phyloP scores from a whole-genome alignment of 1,284 basidiomycete genomes.

The Moesziomyces sp. region DNA sequence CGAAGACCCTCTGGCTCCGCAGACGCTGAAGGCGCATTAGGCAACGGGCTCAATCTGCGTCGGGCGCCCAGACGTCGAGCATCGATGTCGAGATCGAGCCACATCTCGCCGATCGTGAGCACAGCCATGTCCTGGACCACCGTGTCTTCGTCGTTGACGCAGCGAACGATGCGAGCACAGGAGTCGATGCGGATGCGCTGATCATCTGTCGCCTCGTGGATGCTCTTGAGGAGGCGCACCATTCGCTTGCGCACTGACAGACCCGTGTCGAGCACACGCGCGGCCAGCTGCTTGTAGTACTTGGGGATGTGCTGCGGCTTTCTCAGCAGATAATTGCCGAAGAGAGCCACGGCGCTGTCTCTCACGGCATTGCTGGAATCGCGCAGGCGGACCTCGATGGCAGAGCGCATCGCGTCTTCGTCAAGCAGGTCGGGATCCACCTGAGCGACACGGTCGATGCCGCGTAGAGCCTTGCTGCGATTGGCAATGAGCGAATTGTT shows the following conservation, averaged over 20 bases:
- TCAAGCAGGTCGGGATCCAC: constrained; percentile 53
- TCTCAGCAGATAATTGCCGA: constrained; percentile 92
- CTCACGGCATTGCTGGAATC: constrained; percentile 92
- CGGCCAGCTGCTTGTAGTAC: constrained; percentile 86
- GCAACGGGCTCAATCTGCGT: constrained; percentile 22
- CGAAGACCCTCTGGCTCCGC: constrained; percentile 4
- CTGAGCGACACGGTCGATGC: constrained; percentile 49
- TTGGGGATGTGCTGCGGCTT: constrained; percentile 83
- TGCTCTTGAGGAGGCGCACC: constrained; percentile 87
- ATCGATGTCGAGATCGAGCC: constrained; percentile 73
- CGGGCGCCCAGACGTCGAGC: constrained; percentile 22
- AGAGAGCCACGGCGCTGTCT: constrained; percentile 92
- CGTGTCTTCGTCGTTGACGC: constrained; percentile 91
- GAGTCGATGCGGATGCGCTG: constrained; percentile 80
- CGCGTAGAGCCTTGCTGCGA: constrained; percentile 59
- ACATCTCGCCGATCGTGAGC: constrained; percentile 86
- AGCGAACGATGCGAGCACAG: constrained; percentile 81
- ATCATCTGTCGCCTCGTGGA: constrained; percentile 77
- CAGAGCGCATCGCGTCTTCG: constrained; percentile 36
- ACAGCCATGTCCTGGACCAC: constrained; percentile 85
- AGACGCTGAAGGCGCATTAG: constrained; percentile 4
- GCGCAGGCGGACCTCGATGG: constrained; percentile 86
- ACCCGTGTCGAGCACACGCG: constrained; percentile 91
- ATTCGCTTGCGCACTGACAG: constrained; percentile 92
- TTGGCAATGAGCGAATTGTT: constrained; percentile 56